phyloP scores from a whole-genome alignment of 2,329 filamentous ascomycete species.

The Cryphonectria radicalis region DNA sequence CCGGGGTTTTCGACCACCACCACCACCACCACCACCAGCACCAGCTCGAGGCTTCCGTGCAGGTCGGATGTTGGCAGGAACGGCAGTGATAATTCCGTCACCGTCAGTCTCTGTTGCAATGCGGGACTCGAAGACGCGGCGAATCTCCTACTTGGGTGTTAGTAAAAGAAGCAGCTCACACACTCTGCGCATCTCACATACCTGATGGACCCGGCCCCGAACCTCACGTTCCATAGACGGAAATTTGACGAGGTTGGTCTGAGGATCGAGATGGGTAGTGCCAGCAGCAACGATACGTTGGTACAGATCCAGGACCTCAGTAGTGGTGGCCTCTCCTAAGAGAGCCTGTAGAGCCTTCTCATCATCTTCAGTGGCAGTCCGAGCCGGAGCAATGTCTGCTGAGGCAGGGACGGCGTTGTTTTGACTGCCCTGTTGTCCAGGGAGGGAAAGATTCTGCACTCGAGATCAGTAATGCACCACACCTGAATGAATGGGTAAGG shows the following conservation, averaged over 20 bases:
- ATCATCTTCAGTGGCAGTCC: slow-evolving; percentile 38
- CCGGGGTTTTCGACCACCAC: slow-evolving; percentile 36
- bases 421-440: slow-evolving; percentile 19
- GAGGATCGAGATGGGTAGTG: slow-evolving; percentile 36
- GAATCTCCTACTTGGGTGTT: slow-evolving; percentile 56
- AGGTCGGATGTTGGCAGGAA: slow-evolving; percentile 58
- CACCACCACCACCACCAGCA: slow-evolving; percentile 39
- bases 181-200: slow-evolving; percentile 32
- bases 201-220: slow-evolving; percentile 55
- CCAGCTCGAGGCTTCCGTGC: slow-evolving; percentile 33
- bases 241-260: slow-evolving; percentile 43
- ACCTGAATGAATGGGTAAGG: background rate
- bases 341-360: slow-evolving; percentile 44
- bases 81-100: slow-evolving; percentile 66
- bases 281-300: slow-evolving; percentile 37
- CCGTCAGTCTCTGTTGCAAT: slow-evolving; percentile 74
- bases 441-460: slow-evolving; percentile 14
- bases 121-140: slow-evolving; percentile 77
- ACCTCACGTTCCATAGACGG: slow-evolving; percentile 48
- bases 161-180: background rate
- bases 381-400: slow-evolving; percentile 12
- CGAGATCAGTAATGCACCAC: background rate
- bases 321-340: slow-evolving; percentile 44
- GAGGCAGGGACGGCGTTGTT: slow-evolving; percentile 34
- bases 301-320: slow-evolving; percentile 48